Percentiles rank a stretch among this genome's conserved stretches.
Evolutionary conservation across 768 basidiomycete genomes (phyloP).

Genomic region (Gloeopeniophorella convolvens): DNA sequence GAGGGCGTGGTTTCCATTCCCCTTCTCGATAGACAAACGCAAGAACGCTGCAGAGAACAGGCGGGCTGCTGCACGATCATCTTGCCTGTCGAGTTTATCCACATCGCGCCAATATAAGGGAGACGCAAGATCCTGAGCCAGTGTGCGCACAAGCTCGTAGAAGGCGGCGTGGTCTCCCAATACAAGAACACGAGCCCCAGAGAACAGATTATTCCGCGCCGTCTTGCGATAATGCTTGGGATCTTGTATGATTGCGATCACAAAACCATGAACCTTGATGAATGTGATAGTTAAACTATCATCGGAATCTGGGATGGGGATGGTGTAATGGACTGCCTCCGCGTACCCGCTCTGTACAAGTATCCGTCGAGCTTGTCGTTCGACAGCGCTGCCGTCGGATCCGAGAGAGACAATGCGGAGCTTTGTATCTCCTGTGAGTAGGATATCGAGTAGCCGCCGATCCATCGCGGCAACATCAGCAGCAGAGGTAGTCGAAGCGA

Average conservation of each 20-base stretch:
- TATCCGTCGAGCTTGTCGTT: conserved; percentile 25
- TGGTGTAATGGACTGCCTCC: neutral
- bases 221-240: conserved; percentile 34
- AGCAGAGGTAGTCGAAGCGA: conserved; percentile 23
- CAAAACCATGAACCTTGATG: neutral
- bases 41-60: conserved; percentile 34
- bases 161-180: conserved; percentile 22
- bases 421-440: conserved; percentile 13
- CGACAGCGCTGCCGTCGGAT: conserved; percentile 31
- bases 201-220: conserved; percentile 30
- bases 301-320: neutral
- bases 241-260: conserved; percentile 28
- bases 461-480: conserved; percentile 15
- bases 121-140: conserved; percentile 16
- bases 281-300: neutral
- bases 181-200: conserved; percentile 27
- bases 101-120: conserved; percentile 32
- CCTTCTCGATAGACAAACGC: conserved; percentile 21
- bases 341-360: conserved; percentile 12
- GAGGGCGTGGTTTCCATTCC: neutral
- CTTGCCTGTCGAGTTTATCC: conserved; percentile 37
- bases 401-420: conserved; percentile 31
- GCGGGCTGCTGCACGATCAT: conserved; percentile 37
- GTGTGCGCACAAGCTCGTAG: conserved; percentile 22
- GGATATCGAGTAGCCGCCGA: conserved; percentile 24